phyloP scores from a whole-genome alignment of 495 filamentous ascomycete genomes.

The Podospora appendiculata region DNA sequence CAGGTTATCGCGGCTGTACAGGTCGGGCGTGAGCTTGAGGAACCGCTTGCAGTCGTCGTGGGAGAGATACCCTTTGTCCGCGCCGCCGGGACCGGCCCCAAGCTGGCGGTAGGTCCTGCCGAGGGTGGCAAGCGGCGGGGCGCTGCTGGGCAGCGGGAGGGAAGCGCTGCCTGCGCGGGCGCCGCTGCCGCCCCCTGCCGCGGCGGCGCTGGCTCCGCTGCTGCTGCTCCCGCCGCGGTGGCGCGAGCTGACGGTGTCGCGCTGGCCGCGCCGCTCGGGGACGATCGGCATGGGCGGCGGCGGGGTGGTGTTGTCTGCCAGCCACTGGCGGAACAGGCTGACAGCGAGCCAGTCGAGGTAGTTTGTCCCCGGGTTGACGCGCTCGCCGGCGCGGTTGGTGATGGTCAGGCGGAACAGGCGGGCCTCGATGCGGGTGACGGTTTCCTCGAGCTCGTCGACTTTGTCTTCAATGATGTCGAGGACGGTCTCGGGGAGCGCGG shows the following conservation, averaged over 20 bases:
- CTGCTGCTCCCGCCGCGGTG: constrained; percentile 14
- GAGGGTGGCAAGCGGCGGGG: constrained; percentile 37
- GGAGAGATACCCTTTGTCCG: constrained; percentile 55
- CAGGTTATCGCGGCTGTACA: constrained; percentile 67
- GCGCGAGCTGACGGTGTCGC: constrained; percentile 13
- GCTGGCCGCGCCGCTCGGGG: constrained; percentile 3
- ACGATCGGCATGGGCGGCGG: constrained; percentile 40
- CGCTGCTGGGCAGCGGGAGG: too few species aligned
- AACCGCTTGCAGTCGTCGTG: constrained; percentile 88
- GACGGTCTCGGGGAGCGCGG: constrained; percentile 60
- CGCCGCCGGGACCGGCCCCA: constrained; percentile 35
- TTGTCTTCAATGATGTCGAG: constrained; percentile 88
- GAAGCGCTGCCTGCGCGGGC: constrained; percentile 12
- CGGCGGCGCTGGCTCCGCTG: constrained; percentile 32
- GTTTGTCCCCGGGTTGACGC: constrained; percentile 65
- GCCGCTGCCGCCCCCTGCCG: not conserved
- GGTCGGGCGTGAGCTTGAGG: constrained; percentile 62
- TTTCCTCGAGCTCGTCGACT: constrained; percentile 71
- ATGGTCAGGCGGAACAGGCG: constrained; percentile 74
- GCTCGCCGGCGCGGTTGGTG: constrained; percentile 70
- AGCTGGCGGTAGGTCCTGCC: constrained; percentile 70
- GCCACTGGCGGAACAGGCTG: constrained; percentile 79
- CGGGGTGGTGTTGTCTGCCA: constrained; percentile 77
- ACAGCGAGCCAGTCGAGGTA: constrained; percentile 86
- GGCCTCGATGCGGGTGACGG: constrained; percentile 59